A percentile compares a stretch with the other conserved stretches of the same genome.
phyloP scores from a whole-genome alignment of 1,139 yeast genomes.

The Yamadazyma sp. region DNA sequence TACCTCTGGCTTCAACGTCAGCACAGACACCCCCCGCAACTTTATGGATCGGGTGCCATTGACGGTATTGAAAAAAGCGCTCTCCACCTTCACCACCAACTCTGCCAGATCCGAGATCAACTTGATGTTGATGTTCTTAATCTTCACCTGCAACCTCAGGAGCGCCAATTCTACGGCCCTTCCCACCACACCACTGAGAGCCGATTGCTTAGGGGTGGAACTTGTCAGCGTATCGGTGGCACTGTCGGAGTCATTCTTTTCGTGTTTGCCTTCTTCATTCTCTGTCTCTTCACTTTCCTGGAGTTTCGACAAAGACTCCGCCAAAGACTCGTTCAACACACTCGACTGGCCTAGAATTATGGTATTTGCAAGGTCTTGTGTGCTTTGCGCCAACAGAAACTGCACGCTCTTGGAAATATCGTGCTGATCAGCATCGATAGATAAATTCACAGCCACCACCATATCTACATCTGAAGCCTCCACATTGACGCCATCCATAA shows the following conservation, averaged over 20 bases:
- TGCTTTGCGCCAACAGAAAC: constrained; percentile 58
- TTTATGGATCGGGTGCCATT: constrained; percentile 49
- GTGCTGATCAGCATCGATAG: constrained; percentile 23
- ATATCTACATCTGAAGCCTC: constrained; percentile 57
- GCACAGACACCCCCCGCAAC: constrained; percentile 37
- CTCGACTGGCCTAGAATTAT: constrained; percentile 38
- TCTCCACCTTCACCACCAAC: constrained; percentile 44
- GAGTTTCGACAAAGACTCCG: background rate
- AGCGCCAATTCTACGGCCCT: constrained; percentile 70
- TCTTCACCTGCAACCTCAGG: constrained; percentile 54
- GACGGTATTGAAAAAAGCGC: constrained; percentile 37
- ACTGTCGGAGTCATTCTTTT: background rate
- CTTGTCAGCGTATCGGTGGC: constrained; percentile 2
- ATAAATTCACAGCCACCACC: constrained; percentile 52
- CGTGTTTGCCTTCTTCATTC: background rate
- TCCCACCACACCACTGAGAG: constrained; percentile 57
- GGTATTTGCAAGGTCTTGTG: constrained; percentile 64
- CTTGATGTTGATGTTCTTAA: constrained; percentile 46
- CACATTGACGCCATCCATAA: constrained; percentile 66
- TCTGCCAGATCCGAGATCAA: constrained; percentile 51
- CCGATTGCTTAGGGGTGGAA: constrained; percentile 25
- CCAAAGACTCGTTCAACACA: constrained; percentile 15
- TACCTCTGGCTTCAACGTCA: constrained; percentile 38
- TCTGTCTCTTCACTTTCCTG: constrained; percentile 1
- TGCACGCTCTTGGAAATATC: constrained; percentile 34